Evolutionary conservation across 345 rosid genomes (phyloP), one percentile per base, ranked within the genome.

Genomic region (Linum trigynum): DNA sequence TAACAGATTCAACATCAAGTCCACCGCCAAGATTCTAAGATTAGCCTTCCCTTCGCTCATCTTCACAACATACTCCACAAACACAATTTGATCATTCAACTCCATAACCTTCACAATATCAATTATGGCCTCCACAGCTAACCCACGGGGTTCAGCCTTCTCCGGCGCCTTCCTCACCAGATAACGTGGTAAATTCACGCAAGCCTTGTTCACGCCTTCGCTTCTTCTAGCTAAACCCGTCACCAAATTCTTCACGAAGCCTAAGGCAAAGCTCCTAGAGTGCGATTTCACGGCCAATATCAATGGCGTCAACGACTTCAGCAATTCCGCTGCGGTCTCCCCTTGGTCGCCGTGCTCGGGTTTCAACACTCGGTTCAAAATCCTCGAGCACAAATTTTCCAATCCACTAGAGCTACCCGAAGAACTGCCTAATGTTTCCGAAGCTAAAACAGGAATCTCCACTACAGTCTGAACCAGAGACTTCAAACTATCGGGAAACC

Each of bases 81-180:
- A 86, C 11, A 57, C 86, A 14, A 74, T 65, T 71, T 82, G 97
- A 48, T 80, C 86, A 43, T 72, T 75, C 7, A 67, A 59, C 61
- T 82, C 88, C 89, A 90, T 76, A 4, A 72, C 79, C 71, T 66
- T 79, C 39, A 90, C 85, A 56, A 92, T 78, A 77, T 88, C 95
- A 71, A 86, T 53, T 61, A 88, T 83, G 3, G 94, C 86, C 67
- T 88, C 98, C 76, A 86, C 97, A 0, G 92, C 97, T 62, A 67
- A 72, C 7, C 87, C 91, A 74, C 98, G 82, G 0, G 83, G 85
- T 75, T 90, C 97, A 1, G 92, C 91, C 83, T 88, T 92, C 83
- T 85, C 98, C 14, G 90, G 97, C 8, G 94, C 96, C 83, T 85
- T 90, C 12, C 75, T 82, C 57, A 65, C 82, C 78, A 92, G 73